Evolutionary conservation across 371 early-diverging fungal genomes (phyloP), one percentile per base, ranked within the genome.

Genomic region (Apophysomyces trapeziformis): DNA sequence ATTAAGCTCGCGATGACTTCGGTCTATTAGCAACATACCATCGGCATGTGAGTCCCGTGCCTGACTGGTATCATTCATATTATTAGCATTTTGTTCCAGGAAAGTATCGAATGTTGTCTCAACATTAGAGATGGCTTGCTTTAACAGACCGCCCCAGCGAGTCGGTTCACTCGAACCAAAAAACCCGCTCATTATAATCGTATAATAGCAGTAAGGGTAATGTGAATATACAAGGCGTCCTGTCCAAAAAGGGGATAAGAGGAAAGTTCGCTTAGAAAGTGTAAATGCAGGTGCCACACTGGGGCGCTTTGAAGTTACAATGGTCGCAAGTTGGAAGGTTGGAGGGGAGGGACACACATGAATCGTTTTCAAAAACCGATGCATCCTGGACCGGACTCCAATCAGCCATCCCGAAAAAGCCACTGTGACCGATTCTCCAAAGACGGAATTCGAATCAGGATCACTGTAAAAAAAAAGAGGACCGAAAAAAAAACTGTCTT

Each of bases 91-190:
- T 43, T 73, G 69, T 50, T 93, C 93, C 7, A 93, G 84, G 58
- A 92, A 87, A 38, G 89, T 89, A 78, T 93, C 93, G 65, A 95
- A 85, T 41, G 89, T 85, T 11, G 87, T 90, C 74, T 93, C 94
- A 36, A 93, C 91, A 61, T 86, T 85, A 8, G 89, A 88, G 38
- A 92, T 87, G 16, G 93, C 93, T 69, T 89, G 89, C 64, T 92
- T 90, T 56, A 93, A 77, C 47, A 89, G 82, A 60, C 83, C 86
- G 38, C 91, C 89, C 89, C 89, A 91, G 38, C 72, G 71, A 38
- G 71, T 73, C 13, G 73, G 35, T 14, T 76, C 80, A 43, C 66
- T 71, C 1, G 73, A 70, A 21, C 75, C 73, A 58, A 79, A 79
- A 60, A 79, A 79, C 2, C 79, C 79, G 66, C 79, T 79, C 79